These are phyloP conservation scores for Fusarium solani-melongenae DNA, from an alignment of 2,329 filamentous ascomycete genomes.

Conservation along the genomic window DNA sequence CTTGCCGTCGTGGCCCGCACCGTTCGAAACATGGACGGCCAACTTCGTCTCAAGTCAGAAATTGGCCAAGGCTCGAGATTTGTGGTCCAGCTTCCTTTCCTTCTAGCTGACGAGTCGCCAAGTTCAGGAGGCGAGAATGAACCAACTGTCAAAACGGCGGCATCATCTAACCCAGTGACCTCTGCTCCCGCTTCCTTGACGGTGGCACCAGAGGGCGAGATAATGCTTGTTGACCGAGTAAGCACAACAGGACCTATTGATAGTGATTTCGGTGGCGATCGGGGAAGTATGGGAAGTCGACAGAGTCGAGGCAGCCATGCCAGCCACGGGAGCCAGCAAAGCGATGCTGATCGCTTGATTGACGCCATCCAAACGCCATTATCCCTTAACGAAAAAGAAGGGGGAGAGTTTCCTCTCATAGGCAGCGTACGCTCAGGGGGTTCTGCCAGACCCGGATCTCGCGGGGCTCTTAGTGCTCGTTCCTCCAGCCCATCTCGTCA, in stretches of 20 bases:
- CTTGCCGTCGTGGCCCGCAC: conserved; percentile 90
- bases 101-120: conserved; percentile 61
- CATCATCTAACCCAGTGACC: conserved; percentile 18
- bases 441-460: conserved; percentile 16
- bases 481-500: conserved; percentile 20
- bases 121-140: conserved; percentile 15
- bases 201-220: conserved; percentile 60
- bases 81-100: conserved; percentile 81
- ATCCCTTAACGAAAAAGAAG: conserved; percentile 51
- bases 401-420: conserved; percentile 44
- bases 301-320: conserved; percentile 54
- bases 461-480: conserved; percentile 11
- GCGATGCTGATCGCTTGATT: conserved; percentile 77
- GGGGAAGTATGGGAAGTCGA: conserved; percentile 35
- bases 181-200: conserved; percentile 42
- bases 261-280: conserved; percentile 13
- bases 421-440: conserved; percentile 23
- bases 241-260: conserved; percentile 38
- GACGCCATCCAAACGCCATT: conserved; percentile 75
- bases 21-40: conserved; percentile 90
- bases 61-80: conserved; percentile 85
- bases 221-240: conserved; percentile 68
- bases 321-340: conserved; percentile 62
- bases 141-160: conserved; percentile 5
- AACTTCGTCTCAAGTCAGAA: conserved; percentile 85